These are phyloP conservation scores for Prototheca cutis DNA, from an alignment of 163 green algal genomes.

Conservation along the genomic window DNA sequence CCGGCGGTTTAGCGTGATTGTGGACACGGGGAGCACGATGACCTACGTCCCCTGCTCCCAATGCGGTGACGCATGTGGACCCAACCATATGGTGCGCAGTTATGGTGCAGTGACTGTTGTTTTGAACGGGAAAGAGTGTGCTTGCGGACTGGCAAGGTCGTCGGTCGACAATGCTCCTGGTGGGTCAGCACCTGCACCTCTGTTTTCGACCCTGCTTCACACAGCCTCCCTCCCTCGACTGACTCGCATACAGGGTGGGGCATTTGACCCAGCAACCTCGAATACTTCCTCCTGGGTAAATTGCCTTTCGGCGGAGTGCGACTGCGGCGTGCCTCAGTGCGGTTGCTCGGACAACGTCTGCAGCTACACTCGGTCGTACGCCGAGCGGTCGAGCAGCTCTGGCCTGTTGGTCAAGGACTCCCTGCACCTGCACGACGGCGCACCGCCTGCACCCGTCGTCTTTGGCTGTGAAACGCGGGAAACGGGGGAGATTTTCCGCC, in stretches of 20 bases:
- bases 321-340: slow-evolving; percentile 37
- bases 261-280: slow-evolving; percentile 52
- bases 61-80: slow-evolving; percentile 60
- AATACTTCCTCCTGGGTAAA: slow-evolving; percentile 27
- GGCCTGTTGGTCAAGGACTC: slow-evolving; percentile 64
- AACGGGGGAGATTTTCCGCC: slow-evolving; percentile 82
- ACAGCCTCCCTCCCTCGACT: neutral
- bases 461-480: slow-evolving; percentile 88
- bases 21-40: slow-evolving; percentile 91
- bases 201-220: neutral
- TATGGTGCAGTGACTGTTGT: too few relatives aligned
- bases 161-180: too few relatives aligned
- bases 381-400: slow-evolving; percentile 69
- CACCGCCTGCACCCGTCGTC: slow-evolving; percentile 38
- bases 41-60: slow-evolving; percentile 79
- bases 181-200: too few relatives aligned
- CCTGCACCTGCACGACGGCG: slow-evolving; percentile 50
- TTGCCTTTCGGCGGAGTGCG: slow-evolving; percentile 38
- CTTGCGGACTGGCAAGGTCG: too few relatives aligned
- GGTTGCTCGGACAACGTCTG: slow-evolving; percentile 44
- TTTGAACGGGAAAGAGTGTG: too few relatives aligned
- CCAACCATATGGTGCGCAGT: slow-evolving; percentile 52
- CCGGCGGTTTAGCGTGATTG: slow-evolving; percentile 71
- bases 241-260: slow-evolving; percentile 44
- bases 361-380: slow-evolving; percentile 65